phyloP scores from a whole-genome alignment of 306 rosid genomes.

The Trifolium pratense region DNA sequence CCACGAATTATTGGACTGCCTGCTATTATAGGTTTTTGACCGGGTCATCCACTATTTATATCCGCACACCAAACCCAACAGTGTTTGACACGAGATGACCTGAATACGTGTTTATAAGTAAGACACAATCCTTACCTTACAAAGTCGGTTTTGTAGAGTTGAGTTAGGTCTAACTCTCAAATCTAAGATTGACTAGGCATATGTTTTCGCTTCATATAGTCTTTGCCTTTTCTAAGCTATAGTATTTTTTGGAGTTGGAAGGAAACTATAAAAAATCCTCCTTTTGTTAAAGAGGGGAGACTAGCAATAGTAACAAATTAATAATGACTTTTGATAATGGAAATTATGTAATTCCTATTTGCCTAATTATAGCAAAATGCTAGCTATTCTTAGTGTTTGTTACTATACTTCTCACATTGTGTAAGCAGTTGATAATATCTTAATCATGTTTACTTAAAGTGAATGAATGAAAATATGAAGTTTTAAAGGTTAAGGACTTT shows the following conservation, averaged over 20 bases:
- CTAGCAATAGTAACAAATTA: neutral
- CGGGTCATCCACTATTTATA: no score
- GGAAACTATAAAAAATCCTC: neutral
- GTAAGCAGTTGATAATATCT: slow-evolving; percentile 12
- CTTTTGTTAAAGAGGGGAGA: neutral
- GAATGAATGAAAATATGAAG: slow-evolving; percentile 27
- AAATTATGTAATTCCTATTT: neutral
- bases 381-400: neutral
- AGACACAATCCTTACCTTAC: no score
- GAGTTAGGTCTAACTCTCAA: no score
- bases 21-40: no score
- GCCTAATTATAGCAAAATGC: neutral
- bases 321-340: neutral
- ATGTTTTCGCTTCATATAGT: no score
- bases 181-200: no score
- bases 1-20: no score
- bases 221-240: neutral
- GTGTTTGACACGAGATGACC: no score
- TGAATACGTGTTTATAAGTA: no score
- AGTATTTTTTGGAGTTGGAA: neutral
- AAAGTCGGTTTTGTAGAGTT: no score
- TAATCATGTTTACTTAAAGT: slow-evolving; percentile 46
- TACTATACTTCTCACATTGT: neutral
- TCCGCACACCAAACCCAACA: no score
- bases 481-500: slow-evolving; percentile 25